phyloP scores from a whole-genome alignment of 2,329 filamentous ascomycete species.

The Ceratocystis lukuohia region DNA sequence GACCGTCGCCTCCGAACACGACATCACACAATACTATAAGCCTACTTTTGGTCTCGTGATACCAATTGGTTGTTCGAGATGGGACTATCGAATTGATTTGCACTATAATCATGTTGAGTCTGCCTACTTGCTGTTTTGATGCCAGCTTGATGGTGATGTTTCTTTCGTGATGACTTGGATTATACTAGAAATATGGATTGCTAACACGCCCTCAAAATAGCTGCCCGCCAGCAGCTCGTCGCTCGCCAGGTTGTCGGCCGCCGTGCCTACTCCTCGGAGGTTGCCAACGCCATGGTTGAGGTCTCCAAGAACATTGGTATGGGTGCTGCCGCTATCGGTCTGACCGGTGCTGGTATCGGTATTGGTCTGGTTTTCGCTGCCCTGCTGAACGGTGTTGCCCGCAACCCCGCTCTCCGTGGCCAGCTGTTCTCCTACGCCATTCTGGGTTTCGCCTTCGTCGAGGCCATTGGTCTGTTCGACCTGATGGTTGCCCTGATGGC shows the following conservation, averaged over 20 bases:
- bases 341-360: slow-evolving; percentile 86
- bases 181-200: slow-evolving; percentile 1
- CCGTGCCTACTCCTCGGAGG: slow-evolving; percentile 77
- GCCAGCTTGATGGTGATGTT: background rate
- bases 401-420: slow-evolving; percentile 86
- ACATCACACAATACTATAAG: background rate
- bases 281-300: slow-evolving; percentile 77
- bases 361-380: slow-evolving; percentile 89
- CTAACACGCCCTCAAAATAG: slow-evolving; percentile 16
- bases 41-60: background rate
- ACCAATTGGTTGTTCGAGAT: slow-evolving; percentile 14
- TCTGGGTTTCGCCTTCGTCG: slow-evolving; percentile 90
- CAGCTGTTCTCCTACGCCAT: slow-evolving; percentile 95
- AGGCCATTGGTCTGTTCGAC: slow-evolving; percentile 80
- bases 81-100: background rate
- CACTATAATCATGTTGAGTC: background rate
- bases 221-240: slow-evolving; percentile 20
- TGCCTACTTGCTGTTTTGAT: background rate
- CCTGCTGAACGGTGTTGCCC: slow-evolving; percentile 77
- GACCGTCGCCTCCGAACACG: slow-evolving; percentile 1
- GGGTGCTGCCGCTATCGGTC: slow-evolving; percentile 81
- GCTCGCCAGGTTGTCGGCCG: slow-evolving; percentile 40
- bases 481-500: slow-evolving; percentile 89
- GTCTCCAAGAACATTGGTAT: slow-evolving; percentile 85
- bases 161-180: background rate